Base-by-base conservation (phyloP, 371 early-diverging fungal species). In the Mucor racemosus region DNA sequence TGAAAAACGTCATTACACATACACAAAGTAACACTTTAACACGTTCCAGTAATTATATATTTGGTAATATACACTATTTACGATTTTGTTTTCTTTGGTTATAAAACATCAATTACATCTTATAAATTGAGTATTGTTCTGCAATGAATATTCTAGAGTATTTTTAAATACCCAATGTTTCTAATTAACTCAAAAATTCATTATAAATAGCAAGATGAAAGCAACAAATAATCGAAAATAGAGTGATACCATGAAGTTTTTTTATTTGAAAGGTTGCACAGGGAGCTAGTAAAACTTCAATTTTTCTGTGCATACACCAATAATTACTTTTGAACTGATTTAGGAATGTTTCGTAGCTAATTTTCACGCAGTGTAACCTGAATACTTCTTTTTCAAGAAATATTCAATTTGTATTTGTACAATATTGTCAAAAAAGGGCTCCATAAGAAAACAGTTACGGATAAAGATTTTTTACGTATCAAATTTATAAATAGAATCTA, bases 401-500 rank as follows among this genome's bases (percentile, higher is more conserved):
- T 21, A 50, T 50, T 26, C 50, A 50, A 50, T 26, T 50, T 21
- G 50, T 5, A 50, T 50, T 50, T 50, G 50, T 50, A 11, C 50
- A 50, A 50, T 50, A 26, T 50, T 50, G 21, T 21, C 50, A 50
- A 21, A 50, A 21, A 17, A 11, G 17, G 50, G 5, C 17, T 21
- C 21, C 21, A 17, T 50, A 21, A 38, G 11, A 38, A 38, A 38
- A 26, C 3, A 26, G 26, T 26, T 26, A 26, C 26, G 26, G 26
- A 26, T 26, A 26, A 26, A 26, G 26, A 26, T 26, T 17, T 15
- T 26, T 21, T 50, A 11, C 26, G 26, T 26, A 26, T 10, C 26
- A 7, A 21, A 11, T 50, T 50, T 50, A 50, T 21, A 50, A 50
- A 50, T 50, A 50, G 50, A 50, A 26, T 11, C 21, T 21, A 7